Percentiles rank a stretch among this genome's conserved stretches.
Evolutionary conservation across 202 grass and related monocot genomes (phyloP).

Genomic region (Bolboschoenoplectus hybrid): DNA sequence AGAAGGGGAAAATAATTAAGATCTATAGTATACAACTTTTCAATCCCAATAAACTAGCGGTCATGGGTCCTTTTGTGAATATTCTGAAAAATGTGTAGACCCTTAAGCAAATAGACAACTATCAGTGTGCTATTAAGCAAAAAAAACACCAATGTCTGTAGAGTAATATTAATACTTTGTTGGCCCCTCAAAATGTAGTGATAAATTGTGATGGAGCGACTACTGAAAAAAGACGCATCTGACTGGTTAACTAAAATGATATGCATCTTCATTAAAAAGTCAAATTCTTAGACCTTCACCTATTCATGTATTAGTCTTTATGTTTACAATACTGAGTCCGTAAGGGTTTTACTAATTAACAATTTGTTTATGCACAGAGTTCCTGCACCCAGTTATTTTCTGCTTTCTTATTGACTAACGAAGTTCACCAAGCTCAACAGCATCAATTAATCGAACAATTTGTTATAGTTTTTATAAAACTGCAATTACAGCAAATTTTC

Average conservation of each 20-base stretch:
- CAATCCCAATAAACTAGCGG: not conserved
- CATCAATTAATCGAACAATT: not conserved
- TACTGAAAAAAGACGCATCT: not conserved
- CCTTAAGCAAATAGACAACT: not conserved
- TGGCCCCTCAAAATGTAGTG: not conserved
- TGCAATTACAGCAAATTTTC: conserved; percentile 15
- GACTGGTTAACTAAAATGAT: not conserved
- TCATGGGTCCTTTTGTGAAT: not conserved
- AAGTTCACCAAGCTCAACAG: not conserved
- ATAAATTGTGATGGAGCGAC: not conserved
- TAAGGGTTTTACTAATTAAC: not conserved
- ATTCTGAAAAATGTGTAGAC: not conserved
- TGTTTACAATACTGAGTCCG: not conserved
- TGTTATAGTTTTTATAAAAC: not conserved
- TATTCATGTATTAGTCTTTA: not conserved
- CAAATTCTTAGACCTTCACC: not conserved
- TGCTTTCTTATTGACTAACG: not conserved
- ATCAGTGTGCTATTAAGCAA: not conserved
- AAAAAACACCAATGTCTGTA: not conserved
- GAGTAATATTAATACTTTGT: not conserved
- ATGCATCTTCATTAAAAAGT: not conserved
- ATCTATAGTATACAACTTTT: not conserved
- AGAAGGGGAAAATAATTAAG: not conserved
- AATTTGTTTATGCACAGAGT: not conserved
- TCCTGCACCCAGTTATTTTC: not conserved